A percentile compares a stretch with the other conserved stretches of the same genome.
Evolutionary conservation across 2,329 filamentous ascomycete species (phyloP).

Genomic region (Cordyceps militaris): DNA sequence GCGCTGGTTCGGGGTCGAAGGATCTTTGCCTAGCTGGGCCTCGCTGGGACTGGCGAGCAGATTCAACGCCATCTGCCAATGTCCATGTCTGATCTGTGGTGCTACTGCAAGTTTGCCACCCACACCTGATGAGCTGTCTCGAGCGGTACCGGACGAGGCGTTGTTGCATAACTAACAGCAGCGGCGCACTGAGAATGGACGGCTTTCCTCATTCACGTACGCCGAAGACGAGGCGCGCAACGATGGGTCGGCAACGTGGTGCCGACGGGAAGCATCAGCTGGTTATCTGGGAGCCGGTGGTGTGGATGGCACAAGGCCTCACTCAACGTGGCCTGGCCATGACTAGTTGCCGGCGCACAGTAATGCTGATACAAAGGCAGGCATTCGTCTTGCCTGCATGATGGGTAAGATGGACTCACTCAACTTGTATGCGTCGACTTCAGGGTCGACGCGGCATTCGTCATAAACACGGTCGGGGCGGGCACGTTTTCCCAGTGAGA

Average conservation of each 20-base stretch:
- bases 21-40: neutral
- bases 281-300: neutral
- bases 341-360: constrained; percentile 1
- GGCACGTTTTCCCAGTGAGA: constrained; percentile 9
- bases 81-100: constrained; percentile 2
- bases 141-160: constrained; percentile 11
- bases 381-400: neutral
- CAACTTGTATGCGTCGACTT: neutral
- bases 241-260: neutral
- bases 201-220: neutral
- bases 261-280: neutral
- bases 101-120: constrained; percentile 10
- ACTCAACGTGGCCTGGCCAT: neutral
- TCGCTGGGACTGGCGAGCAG: neutral
- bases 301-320: neutral
- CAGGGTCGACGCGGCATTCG: neutral
- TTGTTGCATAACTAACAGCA: too few relatives aligned
- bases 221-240: neutral
- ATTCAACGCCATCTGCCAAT: constrained; percentile 5
- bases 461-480: neutral
- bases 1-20: neutral
- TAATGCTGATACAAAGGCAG: neutral
- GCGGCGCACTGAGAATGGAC: neutral
- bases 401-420: neutral
- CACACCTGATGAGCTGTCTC: constrained; percentile 10